phyloP scores from a whole-genome alignment of 768 basidiomycete species.

The Fibroporia radiculosa region DNA sequence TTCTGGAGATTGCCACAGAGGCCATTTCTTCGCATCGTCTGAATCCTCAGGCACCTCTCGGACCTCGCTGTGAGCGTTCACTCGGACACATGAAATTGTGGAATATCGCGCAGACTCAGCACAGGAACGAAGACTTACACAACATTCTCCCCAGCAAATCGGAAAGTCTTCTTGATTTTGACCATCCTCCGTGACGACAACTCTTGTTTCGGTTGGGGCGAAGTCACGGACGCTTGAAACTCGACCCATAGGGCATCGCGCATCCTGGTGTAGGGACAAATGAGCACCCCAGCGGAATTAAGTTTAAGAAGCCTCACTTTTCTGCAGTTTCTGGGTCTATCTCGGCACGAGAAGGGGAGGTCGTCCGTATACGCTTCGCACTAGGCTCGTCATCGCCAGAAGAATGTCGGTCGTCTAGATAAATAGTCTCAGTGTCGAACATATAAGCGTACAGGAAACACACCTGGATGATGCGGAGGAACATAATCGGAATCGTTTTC shows the following conservation, averaged over 20 bases:
- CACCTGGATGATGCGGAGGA: conserved; percentile 41
- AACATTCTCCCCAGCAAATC: conserved; percentile 72
- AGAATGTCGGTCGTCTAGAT: conserved; percentile 3
- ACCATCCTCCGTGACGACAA: conserved; percentile 35
- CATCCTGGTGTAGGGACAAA: no score
- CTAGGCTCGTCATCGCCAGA: conserved; percentile 32
- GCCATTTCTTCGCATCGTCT: conserved; percentile 71
- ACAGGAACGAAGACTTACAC: conserved; percentile 38
- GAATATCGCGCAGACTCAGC: not conserved
- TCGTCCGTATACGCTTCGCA: conserved; percentile 27
- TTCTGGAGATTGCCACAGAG: conserved; percentile 35
- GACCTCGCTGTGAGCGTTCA: conserved; percentile 50
- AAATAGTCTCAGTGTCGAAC: conserved; percentile 3
- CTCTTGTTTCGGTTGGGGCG: conserved; percentile 16
- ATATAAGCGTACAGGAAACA: not conserved
- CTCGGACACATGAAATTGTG: conserved; percentile 6
- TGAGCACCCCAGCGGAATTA: no score
- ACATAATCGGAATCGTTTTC: conserved; percentile 70
- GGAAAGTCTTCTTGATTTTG: conserved; percentile 60
- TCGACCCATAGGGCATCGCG: conserved; percentile 58
- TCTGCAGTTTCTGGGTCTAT: conserved; percentile 20
- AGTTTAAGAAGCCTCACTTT: not conserved
- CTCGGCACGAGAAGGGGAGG: conserved; percentile 12
- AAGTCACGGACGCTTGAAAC: conserved; percentile 57
- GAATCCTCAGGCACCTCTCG: conserved; percentile 69